Conservation (phyloP, 257 asterid genomes). For the Primulina tabacum region DNA sequence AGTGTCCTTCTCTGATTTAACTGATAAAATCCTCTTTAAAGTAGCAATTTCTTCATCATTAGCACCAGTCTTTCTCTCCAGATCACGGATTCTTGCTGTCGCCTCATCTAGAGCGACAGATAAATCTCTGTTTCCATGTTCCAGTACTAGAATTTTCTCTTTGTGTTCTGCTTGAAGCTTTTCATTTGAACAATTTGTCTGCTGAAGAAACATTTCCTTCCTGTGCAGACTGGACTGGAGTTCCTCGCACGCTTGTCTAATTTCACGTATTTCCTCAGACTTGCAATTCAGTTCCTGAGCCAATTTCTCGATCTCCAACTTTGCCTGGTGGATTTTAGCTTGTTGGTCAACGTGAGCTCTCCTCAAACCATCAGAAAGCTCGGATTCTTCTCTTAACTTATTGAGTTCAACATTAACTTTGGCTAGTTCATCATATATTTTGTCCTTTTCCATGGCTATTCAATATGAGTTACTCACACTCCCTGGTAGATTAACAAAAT, state of each 20-base stretch:
- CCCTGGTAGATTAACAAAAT: slow-evolving; percentile 7
- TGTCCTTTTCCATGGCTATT: slow-evolving; percentile 28
- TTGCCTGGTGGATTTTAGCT: slow-evolving; percentile 28
- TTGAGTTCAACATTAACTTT: slow-evolving; percentile 31
- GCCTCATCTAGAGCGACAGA: slow-evolving; percentile 35
- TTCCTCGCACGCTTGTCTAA: slow-evolving; percentile 33
- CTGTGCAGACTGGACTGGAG: slow-evolving; percentile 40
- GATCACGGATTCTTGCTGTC: slow-evolving; percentile 35
- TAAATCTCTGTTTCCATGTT: slow-evolving; percentile 30
- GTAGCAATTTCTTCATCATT: slow-evolving; percentile 41
- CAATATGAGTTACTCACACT: neutral
- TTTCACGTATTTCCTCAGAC: slow-evolving; percentile 38
- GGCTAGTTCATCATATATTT: slow-evolving; percentile 26
- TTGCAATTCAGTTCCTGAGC: slow-evolving; percentile 35
- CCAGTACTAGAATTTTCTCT: slow-evolving; percentile 30
- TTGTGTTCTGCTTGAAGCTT: slow-evolving; percentile 32
- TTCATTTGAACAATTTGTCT: slow-evolving; percentile 35
- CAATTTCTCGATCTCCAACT: slow-evolving; percentile 34
- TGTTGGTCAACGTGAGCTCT: slow-evolving; percentile 34
- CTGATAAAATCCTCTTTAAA: slow-evolving; percentile 36
- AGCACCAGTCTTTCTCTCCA: slow-evolving; percentile 35
- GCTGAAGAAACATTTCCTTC: slow-evolving; percentile 39
- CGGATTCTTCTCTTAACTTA: slow-evolving; percentile 34
- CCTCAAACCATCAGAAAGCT: slow-evolving; percentile 31
- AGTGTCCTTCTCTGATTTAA: slow-evolving; percentile 26